Conservation (phyloP, 441 rosid genomes). For the Raphanus hybrid region DNA sequence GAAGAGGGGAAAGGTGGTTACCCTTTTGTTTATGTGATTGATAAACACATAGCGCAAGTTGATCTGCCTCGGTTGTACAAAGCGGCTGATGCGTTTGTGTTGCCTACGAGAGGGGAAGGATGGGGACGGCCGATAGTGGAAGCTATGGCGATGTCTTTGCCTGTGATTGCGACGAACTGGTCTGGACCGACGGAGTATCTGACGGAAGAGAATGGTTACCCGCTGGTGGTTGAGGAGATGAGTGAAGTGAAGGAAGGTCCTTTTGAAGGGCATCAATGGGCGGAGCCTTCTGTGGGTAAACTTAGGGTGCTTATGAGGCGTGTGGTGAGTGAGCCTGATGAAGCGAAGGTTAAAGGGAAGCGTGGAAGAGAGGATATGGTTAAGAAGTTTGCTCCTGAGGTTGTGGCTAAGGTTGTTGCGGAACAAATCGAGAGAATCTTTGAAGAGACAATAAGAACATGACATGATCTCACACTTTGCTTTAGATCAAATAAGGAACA, state of each 20-base stretch:
- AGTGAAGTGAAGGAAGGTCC: constrained; percentile 75
- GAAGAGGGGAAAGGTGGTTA: constrained; percentile 53
- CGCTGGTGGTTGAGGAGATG: constrained; percentile 62
- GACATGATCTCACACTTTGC: constrained; percentile 2
- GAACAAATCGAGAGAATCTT: constrained; percentile 56
- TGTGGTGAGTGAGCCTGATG: constrained; percentile 54
- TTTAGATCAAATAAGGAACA: not conserved
- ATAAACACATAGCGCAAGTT: constrained; percentile 67
- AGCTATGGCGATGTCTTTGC: constrained; percentile 93
- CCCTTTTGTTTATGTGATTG: constrained; percentile 64
- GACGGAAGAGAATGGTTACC: constrained; percentile 72
- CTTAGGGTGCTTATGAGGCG: constrained; percentile 69
- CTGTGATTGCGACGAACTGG: constrained; percentile 83
- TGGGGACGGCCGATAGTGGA: constrained; percentile 87
- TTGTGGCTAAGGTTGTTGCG: constrained; percentile 59
- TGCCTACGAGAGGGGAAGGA: constrained; percentile 90
- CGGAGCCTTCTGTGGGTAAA: constrained; percentile 70
- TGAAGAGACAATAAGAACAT: constrained; percentile 27
- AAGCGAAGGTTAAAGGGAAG: constrained; percentile 63
- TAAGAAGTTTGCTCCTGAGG: constrained; percentile 64
- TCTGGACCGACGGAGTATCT: constrained; percentile 85
- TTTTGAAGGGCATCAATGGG: constrained; percentile 79
- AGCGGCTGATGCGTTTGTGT: constrained; percentile 81
- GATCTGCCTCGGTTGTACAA: constrained; percentile 76
- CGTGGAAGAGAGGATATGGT: constrained; percentile 77